Evolutionary conservation across 2,329 filamentous ascomycete species (phyloP).

Genomic region (Cryphonectria carpinicola): DNA sequence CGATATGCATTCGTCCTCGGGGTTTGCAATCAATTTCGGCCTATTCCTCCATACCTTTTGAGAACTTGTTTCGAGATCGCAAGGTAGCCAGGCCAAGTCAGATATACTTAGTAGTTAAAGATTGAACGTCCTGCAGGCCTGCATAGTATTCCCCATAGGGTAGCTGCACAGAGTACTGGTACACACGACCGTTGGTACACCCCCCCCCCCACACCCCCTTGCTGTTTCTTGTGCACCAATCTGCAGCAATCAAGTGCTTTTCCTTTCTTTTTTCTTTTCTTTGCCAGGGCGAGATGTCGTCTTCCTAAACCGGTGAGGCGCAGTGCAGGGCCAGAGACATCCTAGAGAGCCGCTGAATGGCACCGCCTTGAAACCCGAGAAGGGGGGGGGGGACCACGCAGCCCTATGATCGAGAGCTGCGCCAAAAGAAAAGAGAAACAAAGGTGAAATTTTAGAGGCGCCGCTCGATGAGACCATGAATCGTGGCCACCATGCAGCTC

Average conservation of each 20-base stretch:
- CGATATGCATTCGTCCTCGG: not conserved
- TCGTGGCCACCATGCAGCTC: constrained; percentile 5
- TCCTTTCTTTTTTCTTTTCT: not conserved
- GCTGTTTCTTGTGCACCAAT: constrained; percentile 1
- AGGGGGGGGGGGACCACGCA: constrained; percentile 6
- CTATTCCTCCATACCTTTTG: not conserved
- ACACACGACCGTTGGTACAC: constrained; percentile 17
- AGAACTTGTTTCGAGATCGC: not conserved
- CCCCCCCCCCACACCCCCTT: not conserved
- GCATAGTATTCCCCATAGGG: constrained; percentile 14
- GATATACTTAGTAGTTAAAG: not conserved
- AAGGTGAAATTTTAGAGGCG: constrained; percentile 9
- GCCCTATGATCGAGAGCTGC: constrained; percentile 7
- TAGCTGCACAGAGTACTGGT: constrained; percentile 7
- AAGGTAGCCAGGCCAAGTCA: not conserved
- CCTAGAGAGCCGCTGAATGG: constrained; percentile 22
- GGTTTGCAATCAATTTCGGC: not conserved
- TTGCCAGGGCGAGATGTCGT: constrained; percentile 10
- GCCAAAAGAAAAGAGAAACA: not conserved
- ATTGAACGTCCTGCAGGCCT: constrained; percentile 20
- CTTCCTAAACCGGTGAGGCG: constrained; percentile 16
- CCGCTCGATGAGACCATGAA: constrained; percentile 20
- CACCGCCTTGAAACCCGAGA: not conserved
- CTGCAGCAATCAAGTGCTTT: constrained; percentile 17
- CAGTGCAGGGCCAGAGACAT: constrained; percentile 13